A percentile compares a stretch with the other conserved stretches of the same genome.
Conservation (phyloP, 2,329 filamentous ascomycete species). For the Waltergamsia citrina region DNA sequence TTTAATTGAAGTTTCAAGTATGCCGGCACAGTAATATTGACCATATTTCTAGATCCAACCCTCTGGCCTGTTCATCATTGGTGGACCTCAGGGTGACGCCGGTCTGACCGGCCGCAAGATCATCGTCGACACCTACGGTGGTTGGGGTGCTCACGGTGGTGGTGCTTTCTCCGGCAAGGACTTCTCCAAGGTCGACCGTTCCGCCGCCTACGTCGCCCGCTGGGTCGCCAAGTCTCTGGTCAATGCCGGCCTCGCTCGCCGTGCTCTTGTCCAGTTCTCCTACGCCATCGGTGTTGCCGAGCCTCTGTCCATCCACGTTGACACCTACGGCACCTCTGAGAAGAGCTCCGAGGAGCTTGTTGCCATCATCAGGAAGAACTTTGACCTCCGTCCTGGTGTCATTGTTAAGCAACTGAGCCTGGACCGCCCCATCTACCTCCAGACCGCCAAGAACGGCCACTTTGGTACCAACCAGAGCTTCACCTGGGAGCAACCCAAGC, state of each 20-base stretch:
- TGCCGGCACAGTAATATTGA: slow-evolving; percentile 6
- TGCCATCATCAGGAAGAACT: slow-evolving; percentile 89
- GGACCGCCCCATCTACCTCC: slow-evolving; percentile 91
- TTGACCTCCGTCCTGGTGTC: slow-evolving; percentile 95
- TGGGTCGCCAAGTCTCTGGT: slow-evolving; percentile 99
- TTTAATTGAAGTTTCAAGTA: too few species aligned
- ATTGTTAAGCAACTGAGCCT: slow-evolving; percentile 97
- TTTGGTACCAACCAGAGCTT: slow-evolving; percentile 96
- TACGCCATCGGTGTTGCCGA: slow-evolving; percentile 99
- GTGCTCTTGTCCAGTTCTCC: slow-evolving; percentile 92
- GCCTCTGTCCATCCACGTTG: slow-evolving; percentile 95
- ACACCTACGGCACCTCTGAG: slow-evolving; percentile 89
- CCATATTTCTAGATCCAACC: slow-evolving; percentile 65
- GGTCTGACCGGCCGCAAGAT: slow-evolving; percentile 99
- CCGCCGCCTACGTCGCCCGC: slow-evolving; percentile 90
- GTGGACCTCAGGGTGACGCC: slow-evolving; percentile 97
- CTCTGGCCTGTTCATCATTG: slow-evolving; percentile 97
- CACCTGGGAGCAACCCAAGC: slow-evolving; percentile 97
- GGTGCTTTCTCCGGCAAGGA: slow-evolving; percentile 99
- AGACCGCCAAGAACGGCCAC: slow-evolving; percentile 99
- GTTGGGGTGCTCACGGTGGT: slow-evolving; percentile 98
- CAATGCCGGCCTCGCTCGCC: slow-evolving; percentile 77
- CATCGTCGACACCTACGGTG: slow-evolving; percentile 98
- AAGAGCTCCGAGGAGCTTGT: slow-evolving; percentile 90
- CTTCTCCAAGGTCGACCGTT: slow-evolving; percentile 99